Evolutionary conservation across 768 basidiomycete species (phyloP).

Genomic region (Lentinula edodes): DNA sequence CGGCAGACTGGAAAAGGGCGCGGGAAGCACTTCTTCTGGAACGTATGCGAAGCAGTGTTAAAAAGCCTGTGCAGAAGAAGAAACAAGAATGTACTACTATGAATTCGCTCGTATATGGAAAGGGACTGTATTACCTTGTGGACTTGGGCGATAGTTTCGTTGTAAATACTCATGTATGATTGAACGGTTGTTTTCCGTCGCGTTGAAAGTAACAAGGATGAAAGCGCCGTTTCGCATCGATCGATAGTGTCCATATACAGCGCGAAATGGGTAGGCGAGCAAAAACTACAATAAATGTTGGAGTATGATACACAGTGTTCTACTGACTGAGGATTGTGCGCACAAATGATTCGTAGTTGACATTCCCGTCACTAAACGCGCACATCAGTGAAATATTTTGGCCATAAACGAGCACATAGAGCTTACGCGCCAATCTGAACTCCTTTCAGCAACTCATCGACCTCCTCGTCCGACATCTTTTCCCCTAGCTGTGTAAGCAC

Average conservation of each 20-base stretch:
- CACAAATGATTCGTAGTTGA: slow-evolving; percentile 97
- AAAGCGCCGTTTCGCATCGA: not conserved
- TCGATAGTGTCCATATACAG: not conserved
- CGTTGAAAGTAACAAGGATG: no score
- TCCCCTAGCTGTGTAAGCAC: slow-evolving; percentile 95
- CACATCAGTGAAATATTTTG: slow-evolving; percentile 8
- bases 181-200: no score
- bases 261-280: not conserved
- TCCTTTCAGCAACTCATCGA: slow-evolving; percentile 95
- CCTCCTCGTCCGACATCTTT: slow-evolving; percentile 97
- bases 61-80: slow-evolving; percentile 8
- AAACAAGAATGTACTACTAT: not conserved
- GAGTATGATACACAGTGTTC: not conserved
- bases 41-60: slow-evolving; percentile 70
- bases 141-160: not conserved
- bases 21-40: slow-evolving; percentile 44
- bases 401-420: not conserved
- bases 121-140: not conserved
- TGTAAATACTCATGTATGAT: no score
- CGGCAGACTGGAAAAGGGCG: slow-evolving; percentile 43
- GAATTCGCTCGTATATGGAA: not conserved
- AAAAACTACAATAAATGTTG: not conserved
- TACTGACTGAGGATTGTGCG: slow-evolving; percentile 90
- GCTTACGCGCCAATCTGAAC: slow-evolving; percentile 86
- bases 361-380: slow-evolving; percentile 77